Percentiles rank a stretch among this genome's conserved stretches.
phyloP scores from a whole-genome alignment of 805 yeast species.

The Brettanomyces naardenensis region DNA sequence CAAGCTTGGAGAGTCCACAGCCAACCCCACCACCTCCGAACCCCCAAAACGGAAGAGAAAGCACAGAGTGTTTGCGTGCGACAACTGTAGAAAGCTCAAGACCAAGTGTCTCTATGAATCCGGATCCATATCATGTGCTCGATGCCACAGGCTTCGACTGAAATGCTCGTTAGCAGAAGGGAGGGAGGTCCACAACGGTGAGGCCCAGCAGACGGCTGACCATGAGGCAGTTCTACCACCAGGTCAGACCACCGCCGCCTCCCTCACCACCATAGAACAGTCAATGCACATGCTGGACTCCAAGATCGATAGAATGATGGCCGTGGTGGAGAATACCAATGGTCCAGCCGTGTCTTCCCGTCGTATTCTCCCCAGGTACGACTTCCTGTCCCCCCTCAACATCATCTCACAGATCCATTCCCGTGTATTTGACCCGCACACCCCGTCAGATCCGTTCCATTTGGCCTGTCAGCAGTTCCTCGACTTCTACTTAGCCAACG shows the following conservation, averaged over 20 bases:
- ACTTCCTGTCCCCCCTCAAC: constrained; percentile 23
- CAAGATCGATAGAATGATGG: constrained; percentile 1
- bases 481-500: constrained; percentile 36
- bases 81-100: constrained; percentile 45
- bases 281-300: constrained; percentile 1
- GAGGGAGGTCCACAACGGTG: background rate
- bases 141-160: constrained; percentile 40
- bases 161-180: constrained; percentile 37
- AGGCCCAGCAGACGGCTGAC: background rate
- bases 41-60: no score
- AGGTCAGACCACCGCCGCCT: background rate
- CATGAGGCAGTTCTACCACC: background rate
- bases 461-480: constrained; percentile 36
- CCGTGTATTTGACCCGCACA: constrained; percentile 14
- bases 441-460: constrained; percentile 22
- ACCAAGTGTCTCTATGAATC: constrained; percentile 50
- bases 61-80: constrained; percentile 33
- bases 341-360: background rate
- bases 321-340: background rate
- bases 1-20: background rate
- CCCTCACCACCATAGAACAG: background rate
- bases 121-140: constrained; percentile 36
- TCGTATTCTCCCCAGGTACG: constrained; percentile 6
- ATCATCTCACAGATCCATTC: constrained; percentile 24
- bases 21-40: no score